Evolutionary conservation across 2,329 filamentous ascomycete genomes (phyloP), one percentile per base, ranked within the genome.

Genomic region (Aspergillus eucalypticola): DNA sequence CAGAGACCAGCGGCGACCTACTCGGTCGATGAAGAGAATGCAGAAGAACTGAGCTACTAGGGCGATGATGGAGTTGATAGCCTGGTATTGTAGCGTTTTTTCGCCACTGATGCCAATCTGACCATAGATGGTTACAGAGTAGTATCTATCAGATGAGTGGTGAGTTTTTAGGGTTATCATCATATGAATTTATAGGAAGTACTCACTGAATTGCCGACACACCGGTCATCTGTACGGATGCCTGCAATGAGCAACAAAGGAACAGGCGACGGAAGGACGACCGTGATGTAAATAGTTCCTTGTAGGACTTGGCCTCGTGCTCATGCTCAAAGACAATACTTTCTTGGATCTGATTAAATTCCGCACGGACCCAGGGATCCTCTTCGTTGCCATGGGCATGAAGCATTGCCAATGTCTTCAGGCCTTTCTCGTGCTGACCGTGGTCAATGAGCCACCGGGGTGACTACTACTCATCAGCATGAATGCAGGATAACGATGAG

Each of bases 371-470:
- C 86, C 87, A 92, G 1, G 85, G 56, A 65, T 92, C 88, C 38
- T 83, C 77, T 50, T 81, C 78, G 66, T 92, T 76, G 56, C 90
- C 90, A 60, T 90, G 81, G 2, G 88, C 79, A 71, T 94, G 90
- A 1, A 94, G 82, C 55, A 83, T 82, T 0, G 88, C 89, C 0
- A 94, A 82, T 0, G 87, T 90, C 51, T 76, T 71, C 8, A 92
- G 81, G 2, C 89, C 90, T 58, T 89, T 76, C 1, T 90, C 87
- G 21, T 82, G 72, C n/a, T 81, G 81, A 60, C 86, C 86, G 65
- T 92, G 84, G 66, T 90, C 88, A 69, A 93, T 90, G 39, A 94
- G 84, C 89, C 90, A 94, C 59, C 88, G 83, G 13, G 85, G 85
- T 5, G 82, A 86, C 74, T 74, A 42, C 27, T n/a, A 52, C 32